Base-by-base conservation (phyloP, 2,329 filamentous ascomycete genomes). In the Neopestalotiopsis rosae region DNA sequence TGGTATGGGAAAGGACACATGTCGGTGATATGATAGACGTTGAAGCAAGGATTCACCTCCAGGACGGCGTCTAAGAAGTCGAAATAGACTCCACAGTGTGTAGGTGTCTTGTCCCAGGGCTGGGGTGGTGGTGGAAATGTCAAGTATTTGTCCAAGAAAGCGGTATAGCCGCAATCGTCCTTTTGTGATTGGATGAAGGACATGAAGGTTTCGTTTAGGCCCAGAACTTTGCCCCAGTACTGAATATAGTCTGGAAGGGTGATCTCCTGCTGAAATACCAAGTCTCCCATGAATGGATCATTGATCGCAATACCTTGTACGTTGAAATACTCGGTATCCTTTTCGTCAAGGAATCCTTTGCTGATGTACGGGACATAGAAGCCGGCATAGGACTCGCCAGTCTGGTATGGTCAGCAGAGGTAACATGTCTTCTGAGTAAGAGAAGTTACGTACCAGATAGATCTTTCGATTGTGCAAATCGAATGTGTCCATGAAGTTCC, bases 261-360 rank as follows among this genome's bases (percentile, higher is more conserved):
- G 38, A 65, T 40, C 20, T 59, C 57, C 14, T 59, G 57, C 57
- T 59, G 57, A 34, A 59, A 59, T 34, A 30, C 24, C 7, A 34
- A 12, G 34, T 63, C 61, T 14, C 61, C 61, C 28, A 63, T 63
- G 28, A 63, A 38, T 3, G 32, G 32, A 5, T 63, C 61, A 24
- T 63, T 40, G 34, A 63, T 63, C 14, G 38, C 12, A 9, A 65
- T 49, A 52, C 62, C 62, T 20, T 45, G 9, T 14, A 65, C 14
- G 20, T 66, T 58, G 49, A 66, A 66, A 34, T 66, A 66, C 17
- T 42, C 42, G 12, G 64, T 66, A 45, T 58, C 64, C 28, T 66
- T 58, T 17, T 58, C 20, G 28, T 66, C 49, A 12, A 66, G 24
- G 3, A 66, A 30, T 17, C 49, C 45, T 6, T 34, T 24, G 12